phyloP scores from a whole-genome alignment of 2,329 filamentous ascomycete genomes.

The Diaporthe amygdali region DNA sequence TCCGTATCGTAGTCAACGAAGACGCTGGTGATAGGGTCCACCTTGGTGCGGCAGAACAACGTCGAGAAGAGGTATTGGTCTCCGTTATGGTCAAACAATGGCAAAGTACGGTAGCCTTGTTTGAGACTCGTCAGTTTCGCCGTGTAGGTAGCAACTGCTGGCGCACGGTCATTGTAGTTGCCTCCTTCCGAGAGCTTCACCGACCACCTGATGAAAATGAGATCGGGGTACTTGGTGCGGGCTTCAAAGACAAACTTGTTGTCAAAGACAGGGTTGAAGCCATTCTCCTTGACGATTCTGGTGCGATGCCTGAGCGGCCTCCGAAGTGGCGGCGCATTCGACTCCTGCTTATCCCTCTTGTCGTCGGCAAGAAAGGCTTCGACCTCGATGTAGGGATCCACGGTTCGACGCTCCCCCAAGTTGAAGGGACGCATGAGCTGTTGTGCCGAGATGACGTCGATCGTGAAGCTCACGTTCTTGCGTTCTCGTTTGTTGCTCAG shows the following conservation, averaged over 20 bases:
- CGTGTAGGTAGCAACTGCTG: constrained; percentile 84
- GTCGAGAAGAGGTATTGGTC: constrained; percentile 96
- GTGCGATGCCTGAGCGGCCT: constrained; percentile 80
- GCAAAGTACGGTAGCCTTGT: constrained; percentile 90
- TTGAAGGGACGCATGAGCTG: constrained; percentile 85
- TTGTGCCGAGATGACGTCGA: constrained; percentile 92
- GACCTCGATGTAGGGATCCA: constrained; percentile 94
- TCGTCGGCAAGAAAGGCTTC: constrained; percentile 95
- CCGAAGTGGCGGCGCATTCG: constrained; percentile 48
- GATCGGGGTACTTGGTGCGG: constrained; percentile 91
- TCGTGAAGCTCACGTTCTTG: constrained; percentile 82
- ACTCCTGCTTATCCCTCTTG: constrained; percentile 83
- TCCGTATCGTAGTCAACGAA: constrained; percentile 56
- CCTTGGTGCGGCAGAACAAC: constrained; percentile 86
- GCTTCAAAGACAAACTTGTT: constrained; percentile 80
- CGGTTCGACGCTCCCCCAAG: constrained; percentile 57
- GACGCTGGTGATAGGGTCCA: constrained; percentile 60
- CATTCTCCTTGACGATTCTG: constrained; percentile 82
- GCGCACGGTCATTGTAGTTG: constrained; percentile 65
- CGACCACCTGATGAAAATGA: constrained; percentile 92
- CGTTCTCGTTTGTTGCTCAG: constrained; percentile 72
- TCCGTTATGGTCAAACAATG: constrained; percentile 84
- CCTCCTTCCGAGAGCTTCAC: constrained; percentile 87
- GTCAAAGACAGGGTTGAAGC: constrained; percentile 90
- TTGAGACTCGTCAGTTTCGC: constrained; percentile 90